Evolutionary conservation across 1,284 basidiomycete species (phyloP), one percentile per base, ranked within the genome.

Genomic region (Tausonia pullulans): DNA sequence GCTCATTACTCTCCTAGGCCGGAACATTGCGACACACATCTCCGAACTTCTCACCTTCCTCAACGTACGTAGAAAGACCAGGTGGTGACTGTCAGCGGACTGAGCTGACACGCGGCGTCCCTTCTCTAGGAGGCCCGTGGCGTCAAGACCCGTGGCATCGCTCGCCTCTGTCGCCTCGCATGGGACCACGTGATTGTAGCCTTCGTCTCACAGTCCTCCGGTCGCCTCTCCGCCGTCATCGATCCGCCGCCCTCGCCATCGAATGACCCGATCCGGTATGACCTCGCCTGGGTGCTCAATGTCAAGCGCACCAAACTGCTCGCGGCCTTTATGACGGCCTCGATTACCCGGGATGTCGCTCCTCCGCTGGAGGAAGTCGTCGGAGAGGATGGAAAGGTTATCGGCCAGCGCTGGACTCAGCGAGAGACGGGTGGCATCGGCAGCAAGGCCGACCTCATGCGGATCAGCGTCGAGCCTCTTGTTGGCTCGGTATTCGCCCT

Each of bases 171-270:
- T 40, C 66, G 72, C 16, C 67, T 70, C 0, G 75, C 75, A 0
- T 78, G 75, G 75, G 70, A 72, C 58, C 76, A 77, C 58, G 74
- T 74, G 45, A 71, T 77, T 14, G 70, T 77, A 67, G 71, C 74
- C 4, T 75, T 75, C 62, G 67, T 77, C 8, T 69, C 71, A 14
- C 65, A 71, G 44, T 61, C 59, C 9, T 60, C 64, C n/a, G 60
- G 64, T n/a, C 10, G 71, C 64, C 3, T 70, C 65, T 10, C 64
- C 67, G 3, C 50, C 65, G 1, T 27, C 27, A 27, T 68, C 69
- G 68, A 53, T 69, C 74, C 2, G 72, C 74, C 70, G 1, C 69
- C 70, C 3, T 48, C 62, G 0, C 53, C 67, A 11, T 69, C 71
- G n/a, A 69, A 70, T 6, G 64, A 65, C 27, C 50, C 50, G 7